These are phyloP conservation scores for Tulasnella sp. DNA, from an alignment of 768 basidiomycete species.

Conservation along the genomic window DNA sequence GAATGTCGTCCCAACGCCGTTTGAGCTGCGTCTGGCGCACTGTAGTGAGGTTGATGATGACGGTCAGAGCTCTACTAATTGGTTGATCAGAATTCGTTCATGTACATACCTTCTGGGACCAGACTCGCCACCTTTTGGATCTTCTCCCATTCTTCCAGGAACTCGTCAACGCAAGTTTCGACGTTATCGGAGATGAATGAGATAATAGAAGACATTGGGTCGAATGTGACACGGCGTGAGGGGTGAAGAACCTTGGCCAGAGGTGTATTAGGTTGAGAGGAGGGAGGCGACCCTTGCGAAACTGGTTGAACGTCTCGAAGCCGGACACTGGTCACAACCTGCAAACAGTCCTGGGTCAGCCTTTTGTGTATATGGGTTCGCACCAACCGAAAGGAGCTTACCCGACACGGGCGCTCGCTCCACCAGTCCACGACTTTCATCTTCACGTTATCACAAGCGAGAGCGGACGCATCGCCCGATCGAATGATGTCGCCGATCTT, in stretches of 20 bases:
- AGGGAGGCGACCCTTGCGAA: neutral
- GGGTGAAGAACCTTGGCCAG: constrained; percentile 49
- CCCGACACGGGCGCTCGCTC: constrained; percentile 63
- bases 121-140: constrained; percentile 92
- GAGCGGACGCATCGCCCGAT: neutral
- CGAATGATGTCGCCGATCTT: constrained; percentile 73
- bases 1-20: constrained; percentile 55
- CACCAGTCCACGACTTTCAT: constrained; percentile 63
- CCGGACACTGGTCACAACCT: constrained; percentile 85
- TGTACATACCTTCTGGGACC: constrained; percentile 60
- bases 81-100: constrained; percentile 16
- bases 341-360: neutral
- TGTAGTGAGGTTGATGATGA: too few relatives aligned
- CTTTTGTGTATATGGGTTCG: neutral
- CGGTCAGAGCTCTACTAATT: neutral
- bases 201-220: constrained; percentile 77
- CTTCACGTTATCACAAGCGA: constrained; percentile 16
- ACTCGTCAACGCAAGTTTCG: constrained; percentile 79
- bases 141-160: constrained; percentile 84
- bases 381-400: constrained; percentile 16
- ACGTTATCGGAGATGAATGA: constrained; percentile 82
- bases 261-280: neutral
- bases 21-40: constrained; percentile 52
- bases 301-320: constrained; percentile 84
- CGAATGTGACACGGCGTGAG: constrained; percentile 80